phyloP scores from a whole-genome alignment of 2,329 filamentous ascomycete species.

The Camillea tinctor region DNA sequence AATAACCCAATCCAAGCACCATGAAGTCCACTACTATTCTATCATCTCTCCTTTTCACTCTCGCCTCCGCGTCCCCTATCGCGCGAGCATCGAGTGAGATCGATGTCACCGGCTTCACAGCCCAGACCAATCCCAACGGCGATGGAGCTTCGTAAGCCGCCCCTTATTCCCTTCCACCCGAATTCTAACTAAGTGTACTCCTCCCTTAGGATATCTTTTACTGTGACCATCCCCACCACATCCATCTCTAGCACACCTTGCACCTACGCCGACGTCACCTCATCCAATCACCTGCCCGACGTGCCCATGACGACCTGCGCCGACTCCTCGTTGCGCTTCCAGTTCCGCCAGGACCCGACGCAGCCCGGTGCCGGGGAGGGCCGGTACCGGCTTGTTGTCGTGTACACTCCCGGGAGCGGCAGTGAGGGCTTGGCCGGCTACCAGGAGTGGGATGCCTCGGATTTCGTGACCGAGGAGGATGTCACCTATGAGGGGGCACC shows the following conservation, averaged over 20 bases:
- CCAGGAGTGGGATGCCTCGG: conserved; percentile 25
- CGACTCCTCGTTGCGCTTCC: conserved; percentile 23
- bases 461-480: conserved; percentile 20
- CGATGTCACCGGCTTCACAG: conserved; percentile 21
- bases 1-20: not conserved
- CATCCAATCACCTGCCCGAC: conserved; percentile 17
- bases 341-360: conserved; percentile 28
- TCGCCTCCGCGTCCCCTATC: conserved; percentile 18
- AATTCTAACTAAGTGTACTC: not conserved
- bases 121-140: conserved; percentile 15
- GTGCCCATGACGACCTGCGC: conserved; percentile 19
- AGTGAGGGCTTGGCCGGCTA: conserved; percentile 15
- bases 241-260: conserved; percentile 14
- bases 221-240: conserved; percentile 14
- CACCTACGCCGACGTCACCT: conserved; percentile 20
- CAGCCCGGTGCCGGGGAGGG: conserved; percentile 18
- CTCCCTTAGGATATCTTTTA: conserved; percentile 19
- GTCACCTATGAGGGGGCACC: conserved; percentile 23
- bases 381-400: conserved; percentile 24
- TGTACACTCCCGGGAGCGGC: conserved; percentile 11
- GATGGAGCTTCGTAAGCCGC: conserved; percentile 23
- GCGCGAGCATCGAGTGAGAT: conserved; percentile 14
- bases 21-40: conserved; percentile 23
- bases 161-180: no score
- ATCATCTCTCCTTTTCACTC: conserved; percentile 21